Base-by-base conservation (phyloP, 805 yeast species). In the Myxozyma kluyveri region DNA sequence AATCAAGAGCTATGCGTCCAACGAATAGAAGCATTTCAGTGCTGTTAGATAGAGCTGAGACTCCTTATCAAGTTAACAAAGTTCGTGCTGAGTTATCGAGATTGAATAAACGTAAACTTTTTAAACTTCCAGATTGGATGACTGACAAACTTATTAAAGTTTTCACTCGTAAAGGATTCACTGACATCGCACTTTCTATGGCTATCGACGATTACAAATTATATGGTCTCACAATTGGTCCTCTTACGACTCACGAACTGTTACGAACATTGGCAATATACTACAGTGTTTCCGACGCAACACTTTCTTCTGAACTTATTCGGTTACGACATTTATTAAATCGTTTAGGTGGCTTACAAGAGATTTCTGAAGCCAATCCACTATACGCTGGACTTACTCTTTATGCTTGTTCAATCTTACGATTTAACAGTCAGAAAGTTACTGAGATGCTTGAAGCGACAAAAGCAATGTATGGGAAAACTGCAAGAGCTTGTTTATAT, bases 61-160 rank as follows among this genome's bases (percentile, higher is more conserved):
- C 36, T 1, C n/a, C 17, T 17, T 45, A 43, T 29, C 52, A 47
- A 12, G 39, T 32, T 12, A 32, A 31, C 12, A 31, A 18, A 21
- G 41, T 42, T 32, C n/a, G 33, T 29, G 21, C 35, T 18, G 45
- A 45, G 35, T 26, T 49, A 2, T 14, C n/a, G 21, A 39, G 53
- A 7, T 32, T 49, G 47, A n/a, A 22, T 18, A 29, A 31, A 18
- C 42, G 36, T 12, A 42, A 29, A 7, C 39, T 23, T 36, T 6
- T 5, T 10, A 21, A 37, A 36, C 14, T 14, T 29, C 48, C 54
- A 22, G 44, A 36, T 9, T 41, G 51, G 58, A 54, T 50, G 45
- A 27, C 40, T 9, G 49, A 37, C n/a, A 18, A 29, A 29, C 42
- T 54, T 14, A 10, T 50, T 32, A 46, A 45, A 12, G 40, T 19